Conservation (phyloP, 495 filamentous ascomycete species). For the Talaromyces trachyspermus region DNA sequence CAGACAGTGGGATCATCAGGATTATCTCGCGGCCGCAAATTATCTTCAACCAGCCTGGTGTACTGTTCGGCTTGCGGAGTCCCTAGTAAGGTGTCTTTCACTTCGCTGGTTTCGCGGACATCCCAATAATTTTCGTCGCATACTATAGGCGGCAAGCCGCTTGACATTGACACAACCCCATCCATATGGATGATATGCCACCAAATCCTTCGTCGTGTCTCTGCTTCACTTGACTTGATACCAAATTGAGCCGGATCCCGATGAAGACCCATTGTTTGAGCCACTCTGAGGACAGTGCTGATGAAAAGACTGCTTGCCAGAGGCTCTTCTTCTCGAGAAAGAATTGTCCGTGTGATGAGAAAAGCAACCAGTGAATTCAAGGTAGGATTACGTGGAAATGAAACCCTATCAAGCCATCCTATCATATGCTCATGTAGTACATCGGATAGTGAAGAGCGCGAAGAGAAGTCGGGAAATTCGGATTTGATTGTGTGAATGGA, state of each 20-base stretch:
- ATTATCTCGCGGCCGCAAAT: slow-evolving; percentile 31
- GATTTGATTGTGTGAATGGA: slow-evolving; percentile 37
- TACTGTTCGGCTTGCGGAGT: slow-evolving; percentile 33
- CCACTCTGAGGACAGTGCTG: slow-evolving; percentile 56
- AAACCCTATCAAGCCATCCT: slow-evolving; percentile 35
- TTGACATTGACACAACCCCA: slow-evolving; percentile 41
- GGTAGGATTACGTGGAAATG: slow-evolving; percentile 40
- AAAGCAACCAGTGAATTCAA: slow-evolving; percentile 38
- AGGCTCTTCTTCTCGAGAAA: slow-evolving; percentile 41
- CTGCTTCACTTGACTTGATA: slow-evolving; percentile 57
- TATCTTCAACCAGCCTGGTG: slow-evolving; percentile 22
- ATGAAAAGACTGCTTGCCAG: slow-evolving; percentile 41
- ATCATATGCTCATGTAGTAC: slow-evolving; percentile 35
- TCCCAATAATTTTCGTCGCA: slow-evolving; percentile 43
- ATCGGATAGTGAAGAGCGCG: slow-evolving; percentile 31
- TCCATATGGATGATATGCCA: slow-evolving; percentile 69
- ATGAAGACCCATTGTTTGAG: slow-evolving; percentile 66
- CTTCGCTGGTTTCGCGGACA: slow-evolving; percentile 36
- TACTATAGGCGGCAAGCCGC: slow-evolving; percentile 37
- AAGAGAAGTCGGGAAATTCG: slow-evolving; percentile 28
- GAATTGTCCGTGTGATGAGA: slow-evolving; percentile 38
- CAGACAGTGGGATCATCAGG: slow-evolving; percentile 39
- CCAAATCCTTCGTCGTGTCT: slow-evolving; percentile 64
- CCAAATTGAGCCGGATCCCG: slow-evolving; percentile 61
- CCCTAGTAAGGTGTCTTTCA: slow-evolving; percentile 39